phyloP scores from a whole-genome alignment of 768 basidiomycete species.

The Pulveroboletus sp. region DNA sequence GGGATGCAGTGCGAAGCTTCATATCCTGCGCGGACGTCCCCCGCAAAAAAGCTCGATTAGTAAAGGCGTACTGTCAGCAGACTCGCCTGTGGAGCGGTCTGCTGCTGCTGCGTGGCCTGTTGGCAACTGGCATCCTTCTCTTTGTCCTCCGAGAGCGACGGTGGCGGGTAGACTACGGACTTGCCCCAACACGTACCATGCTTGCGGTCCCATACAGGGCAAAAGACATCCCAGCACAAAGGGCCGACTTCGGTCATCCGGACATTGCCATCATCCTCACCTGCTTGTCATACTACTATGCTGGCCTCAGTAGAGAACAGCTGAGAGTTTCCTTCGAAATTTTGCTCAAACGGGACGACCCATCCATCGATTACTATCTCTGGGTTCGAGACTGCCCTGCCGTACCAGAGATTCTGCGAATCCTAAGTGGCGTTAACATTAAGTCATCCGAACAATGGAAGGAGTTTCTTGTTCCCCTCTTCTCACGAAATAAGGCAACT shows the following conservation, averaged over 20 bases:
- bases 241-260: conserved; percentile 39
- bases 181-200: conserved; percentile 28
- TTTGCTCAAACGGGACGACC: conserved; percentile 29
- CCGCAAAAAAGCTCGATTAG: background rate
- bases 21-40: conserved; percentile 14
- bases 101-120: conserved; percentile 33
- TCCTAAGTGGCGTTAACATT: conserved; percentile 22
- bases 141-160: conserved; percentile 31
- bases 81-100: conserved; percentile 19
- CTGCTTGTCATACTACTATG: conserved; percentile 36
- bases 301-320: conserved; percentile 29
- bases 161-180: conserved; percentile 39
- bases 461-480: conserved; percentile 22
- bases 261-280: conserved; percentile 34
- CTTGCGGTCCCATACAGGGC: conserved; percentile 38
- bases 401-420: conserved; percentile 19
- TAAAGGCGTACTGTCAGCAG: conserved; percentile 4
- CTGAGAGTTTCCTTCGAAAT: conserved; percentile 28
- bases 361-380: conserved; percentile 26
- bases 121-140: conserved; percentile 29
- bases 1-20: conserved; percentile 19
- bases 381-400: conserved; percentile 24
- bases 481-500: conserved; percentile 26
- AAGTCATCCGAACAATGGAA: conserved; percentile 27
- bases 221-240: conserved; percentile 34